Evolutionary conservation across 2,329 filamentous ascomycete species (phyloP), one percentile per base, ranked within the genome.

Genomic region (Sclerotinia glacialis): DNA sequence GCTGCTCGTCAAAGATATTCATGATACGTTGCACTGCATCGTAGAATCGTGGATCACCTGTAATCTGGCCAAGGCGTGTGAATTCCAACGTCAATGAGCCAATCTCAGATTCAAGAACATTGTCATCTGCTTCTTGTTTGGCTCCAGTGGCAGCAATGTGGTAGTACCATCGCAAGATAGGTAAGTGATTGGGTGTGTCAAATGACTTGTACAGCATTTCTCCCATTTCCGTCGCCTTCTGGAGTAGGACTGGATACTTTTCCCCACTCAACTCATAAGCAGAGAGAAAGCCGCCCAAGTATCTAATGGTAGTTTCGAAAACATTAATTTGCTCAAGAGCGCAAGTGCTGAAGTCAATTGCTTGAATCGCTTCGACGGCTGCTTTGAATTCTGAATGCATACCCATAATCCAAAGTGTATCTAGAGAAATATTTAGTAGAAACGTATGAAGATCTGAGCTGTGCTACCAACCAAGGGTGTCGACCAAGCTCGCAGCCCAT

Each of bases 401-500:
- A 40, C 85, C 90, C 85, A 94, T 92, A 70, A 96, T 93, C 89
- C 90, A 95, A 3, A 96, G 80, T 0, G 91, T 92, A 75, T 96
- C 92, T 64, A 93, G 79, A 1, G 85, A 82, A 0, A 37, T 14
- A 18, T 6, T 61, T 50, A 52, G 21, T 42, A 2, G 0, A 4
- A 1, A 44, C 11, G 6, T 4, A 21, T 23, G 7, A 2, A 4
- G 8, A 5, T 31, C 21, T 40, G 34, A 26, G 4, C 6, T 26
- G n/a, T 26, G 18, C 16, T 52, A 34, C 64, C 9, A n/a, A 65
- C 64, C 64, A 12, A 65, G 54, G 50, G 64, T 49, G 78, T 96
- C 92, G 5, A 96, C 89, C 68, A 96, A 76, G 0, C 92, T 95
- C 12, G 92, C 92, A 16, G 90, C 91, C 93, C 92, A 97, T 54